phyloP scores from a whole-genome alignment of 2,329 filamentous ascomycete genomes.

The Xylaria sp. region DNA sequence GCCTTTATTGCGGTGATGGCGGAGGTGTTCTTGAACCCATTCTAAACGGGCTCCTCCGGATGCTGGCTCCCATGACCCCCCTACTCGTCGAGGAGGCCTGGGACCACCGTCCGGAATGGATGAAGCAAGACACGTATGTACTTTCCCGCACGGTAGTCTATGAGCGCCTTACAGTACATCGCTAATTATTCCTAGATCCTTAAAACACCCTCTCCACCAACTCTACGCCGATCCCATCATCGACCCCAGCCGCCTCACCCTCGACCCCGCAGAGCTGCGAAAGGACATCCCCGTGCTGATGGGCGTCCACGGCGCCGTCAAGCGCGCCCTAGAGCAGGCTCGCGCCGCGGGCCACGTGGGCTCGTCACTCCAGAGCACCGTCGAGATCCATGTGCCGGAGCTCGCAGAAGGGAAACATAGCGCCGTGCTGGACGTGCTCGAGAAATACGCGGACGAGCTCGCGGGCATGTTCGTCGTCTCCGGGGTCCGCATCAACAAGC shows the following conservation, averaged over 20 bases:
- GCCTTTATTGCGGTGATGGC: conserved; percentile 81
- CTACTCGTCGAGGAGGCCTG: conserved; percentile 87
- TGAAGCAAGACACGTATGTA: conserved; percentile 57
- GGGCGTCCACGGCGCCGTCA: conserved; percentile 69
- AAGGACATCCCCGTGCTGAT: conserved; percentile 55
- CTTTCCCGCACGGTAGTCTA: not conserved
- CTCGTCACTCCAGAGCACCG: conserved; percentile 78
- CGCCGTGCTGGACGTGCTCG: conserved; percentile 39
- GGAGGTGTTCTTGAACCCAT: conserved; percentile 69
- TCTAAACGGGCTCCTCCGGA: conserved; percentile 73
- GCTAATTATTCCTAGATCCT: conserved; percentile 32
- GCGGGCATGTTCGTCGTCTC: conserved; percentile 65
- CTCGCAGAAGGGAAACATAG: conserved; percentile 2
- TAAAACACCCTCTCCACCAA: conserved; percentile 52
- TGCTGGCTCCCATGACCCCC: conserved; percentile 82
- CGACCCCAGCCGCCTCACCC: conserved; percentile 46
- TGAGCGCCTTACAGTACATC: not conserved
- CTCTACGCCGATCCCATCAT: conserved; percentile 54
- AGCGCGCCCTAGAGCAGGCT: conserved; percentile 75
- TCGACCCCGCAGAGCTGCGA: conserved; percentile 48
- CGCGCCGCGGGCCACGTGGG: conserved; percentile 74
- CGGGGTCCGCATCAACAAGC: conserved; percentile 46
- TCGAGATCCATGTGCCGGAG: conserved; percentile 58
- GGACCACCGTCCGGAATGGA: conserved; percentile 72
- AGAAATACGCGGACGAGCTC: conserved; percentile 57